Conservation (phyloP, 2,329 filamentous ascomycete species). For the Emergomyces orientalis region DNA sequence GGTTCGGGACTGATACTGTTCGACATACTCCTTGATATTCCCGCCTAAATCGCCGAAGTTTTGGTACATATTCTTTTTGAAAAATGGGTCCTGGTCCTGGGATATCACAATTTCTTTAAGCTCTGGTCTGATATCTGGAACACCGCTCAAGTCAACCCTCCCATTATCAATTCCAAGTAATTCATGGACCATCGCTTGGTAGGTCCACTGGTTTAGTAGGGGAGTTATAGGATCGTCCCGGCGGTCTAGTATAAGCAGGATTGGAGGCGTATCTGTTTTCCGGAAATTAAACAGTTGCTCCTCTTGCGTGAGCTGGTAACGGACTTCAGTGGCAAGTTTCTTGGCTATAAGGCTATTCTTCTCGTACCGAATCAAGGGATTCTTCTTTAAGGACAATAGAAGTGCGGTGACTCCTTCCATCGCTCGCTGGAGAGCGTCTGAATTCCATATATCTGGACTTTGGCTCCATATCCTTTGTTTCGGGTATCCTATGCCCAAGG, state of each 20-base stretch:
- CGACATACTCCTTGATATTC: constrained; percentile 97
- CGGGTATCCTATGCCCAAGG: constrained; percentile 63
- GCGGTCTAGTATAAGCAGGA: constrained; percentile 80
- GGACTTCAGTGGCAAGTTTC: constrained; percentile 85
- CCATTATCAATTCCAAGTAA: constrained; percentile 88
- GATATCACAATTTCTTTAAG: constrained; percentile 90
- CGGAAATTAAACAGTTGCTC: constrained; percentile 95
- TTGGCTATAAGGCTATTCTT: constrained; percentile 84
- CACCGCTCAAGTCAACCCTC: constrained; percentile 75
- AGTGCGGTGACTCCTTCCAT: constrained; percentile 80
- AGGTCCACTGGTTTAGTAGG: constrained; percentile 93
- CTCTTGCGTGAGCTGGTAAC: constrained; percentile 89
- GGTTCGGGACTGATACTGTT: constrained; percentile 96
- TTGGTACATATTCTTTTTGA: constrained; percentile 98
- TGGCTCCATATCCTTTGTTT: constrained; percentile 70
- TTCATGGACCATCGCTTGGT: constrained; percentile 99
- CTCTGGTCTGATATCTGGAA: constrained; percentile 76
- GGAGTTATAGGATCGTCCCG: constrained; percentile 93
- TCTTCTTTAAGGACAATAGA: constrained; percentile 87
- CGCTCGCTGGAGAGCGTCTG: constrained; percentile 74
- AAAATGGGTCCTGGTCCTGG: constrained; percentile 96
- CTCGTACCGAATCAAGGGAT: constrained; percentile 85
- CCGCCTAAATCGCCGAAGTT: constrained; percentile 94
- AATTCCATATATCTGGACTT: constrained; percentile 79
- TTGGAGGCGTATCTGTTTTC: constrained; percentile 86